Evolutionary conservation across 768 basidiomycete genomes (phyloP).

Genomic region (Strobilomyces dryophilus): DNA sequence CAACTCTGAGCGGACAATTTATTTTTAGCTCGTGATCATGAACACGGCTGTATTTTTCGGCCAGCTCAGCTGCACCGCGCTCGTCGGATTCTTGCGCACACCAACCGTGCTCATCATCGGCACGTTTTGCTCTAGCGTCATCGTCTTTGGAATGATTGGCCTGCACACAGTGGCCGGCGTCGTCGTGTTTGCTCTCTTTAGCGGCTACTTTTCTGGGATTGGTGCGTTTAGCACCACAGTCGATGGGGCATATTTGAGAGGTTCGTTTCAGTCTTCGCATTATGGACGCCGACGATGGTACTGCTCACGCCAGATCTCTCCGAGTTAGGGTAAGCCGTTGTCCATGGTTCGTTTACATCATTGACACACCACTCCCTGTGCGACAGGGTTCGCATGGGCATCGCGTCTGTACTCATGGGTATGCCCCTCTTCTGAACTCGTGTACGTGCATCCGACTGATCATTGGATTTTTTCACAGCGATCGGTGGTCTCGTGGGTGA

Average conservation of each 20-base stretch:
- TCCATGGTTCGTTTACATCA: too few relatives aligned
- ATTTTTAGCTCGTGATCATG: slow-evolving; percentile 47
- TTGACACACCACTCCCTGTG: neutral
- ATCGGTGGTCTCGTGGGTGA: slow-evolving; percentile 22
- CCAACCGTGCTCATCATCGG: slow-evolving; percentile 35
- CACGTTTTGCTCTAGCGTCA: slow-evolving; percentile 33
- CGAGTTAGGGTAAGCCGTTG: slow-evolving; percentile 45
- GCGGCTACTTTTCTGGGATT: slow-evolving; percentile 51
- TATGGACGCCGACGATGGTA: slow-evolving; percentile 42
- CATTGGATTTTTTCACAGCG: slow-evolving; percentile 5
- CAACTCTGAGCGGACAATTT: neutral
- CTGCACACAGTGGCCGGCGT: slow-evolving; percentile 37
- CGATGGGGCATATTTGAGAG: too few relatives aligned
- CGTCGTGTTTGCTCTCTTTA: slow-evolving; percentile 41
- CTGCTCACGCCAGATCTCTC: slow-evolving; percentile 42
- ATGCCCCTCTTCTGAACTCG: neutral
- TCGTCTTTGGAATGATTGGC: slow-evolving; percentile 47
- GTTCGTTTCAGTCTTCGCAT: slow-evolving; percentile 32
- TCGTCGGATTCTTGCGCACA: slow-evolving; percentile 41
- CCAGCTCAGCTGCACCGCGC: slow-evolving; percentile 44
- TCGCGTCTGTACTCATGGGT: slow-evolving; percentile 49
- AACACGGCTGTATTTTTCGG: slow-evolving; percentile 55
- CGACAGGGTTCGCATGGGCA: slow-evolving; percentile 42
- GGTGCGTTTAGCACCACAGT: too few relatives aligned
- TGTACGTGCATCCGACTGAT: neutral